Base-by-base conservation (phyloP, 2,329 filamentous ascomycete species). In the Lasiodiplodia gonubiensis region DNA sequence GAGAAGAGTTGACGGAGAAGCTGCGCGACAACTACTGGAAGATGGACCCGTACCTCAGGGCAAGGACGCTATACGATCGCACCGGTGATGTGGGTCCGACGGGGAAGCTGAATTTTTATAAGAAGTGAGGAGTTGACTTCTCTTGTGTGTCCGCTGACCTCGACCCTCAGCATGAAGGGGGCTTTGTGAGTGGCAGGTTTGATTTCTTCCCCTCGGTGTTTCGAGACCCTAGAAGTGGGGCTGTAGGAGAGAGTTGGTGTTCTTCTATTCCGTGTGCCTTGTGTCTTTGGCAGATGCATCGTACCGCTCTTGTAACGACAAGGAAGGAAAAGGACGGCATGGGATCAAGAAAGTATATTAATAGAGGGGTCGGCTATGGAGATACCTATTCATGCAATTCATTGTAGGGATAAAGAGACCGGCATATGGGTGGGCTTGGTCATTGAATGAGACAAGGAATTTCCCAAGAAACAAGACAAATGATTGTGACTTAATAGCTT, bases 11-110 rank as follows among this genome's bases (percentile, higher is more conserved):
- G 33, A 89, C 91, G 2, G 84, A 84, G 61, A 80, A 86, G 70
- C 76, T 98, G 72, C 85, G 85, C 69, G 84, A 86, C 57, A 92
- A 92, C 72, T 99, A 98, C 81, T 99, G 95, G 94, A 85, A 86
- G 48, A 79, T 97, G 64, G 95, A 99, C 80, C 93, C 93, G 0
- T 97, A 94, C 77, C 77, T 98, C 35, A 85, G 95, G 48, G 92
- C 94, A 14, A 86, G 90, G 74, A 91, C 89, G n/a, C 80, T 92
- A 69, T 97, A 97, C 73, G 95, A 99, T 78, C 87, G 95, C 69
- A 86, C 85, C 14, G 92, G 93, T 0, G 82, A 95, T 69, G 84
- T 98, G 54, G 81, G 86, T 68, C 80, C 84, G 0, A 88, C 84
- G 12, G 94, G 93, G 1, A 85, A 85, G 74, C 80, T 94, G 52